phyloP scores from a whole-genome alignment of 352 stramenopile species.

The Globisporangium solare region DNA sequence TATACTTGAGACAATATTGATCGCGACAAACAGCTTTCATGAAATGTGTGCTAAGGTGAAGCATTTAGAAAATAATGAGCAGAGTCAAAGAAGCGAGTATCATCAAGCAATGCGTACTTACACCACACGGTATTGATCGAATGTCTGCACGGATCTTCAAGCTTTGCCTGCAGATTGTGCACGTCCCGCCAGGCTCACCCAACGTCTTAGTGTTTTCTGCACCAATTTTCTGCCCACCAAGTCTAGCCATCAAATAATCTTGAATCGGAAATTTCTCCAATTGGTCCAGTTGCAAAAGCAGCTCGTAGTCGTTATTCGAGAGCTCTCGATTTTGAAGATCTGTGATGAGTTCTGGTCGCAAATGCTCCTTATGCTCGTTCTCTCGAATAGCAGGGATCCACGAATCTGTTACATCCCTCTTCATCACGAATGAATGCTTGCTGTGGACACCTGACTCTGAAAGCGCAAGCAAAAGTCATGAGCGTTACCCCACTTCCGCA shows the following conservation, averaged over 20 bases:
- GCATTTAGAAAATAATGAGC: too few species aligned
- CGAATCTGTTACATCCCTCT: constrained; percentile 47
- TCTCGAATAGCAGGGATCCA: constrained; percentile 53
- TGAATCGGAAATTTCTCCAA: constrained; percentile 57
- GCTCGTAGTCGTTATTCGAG: constrained; percentile 81
- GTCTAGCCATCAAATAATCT: constrained; percentile 56
- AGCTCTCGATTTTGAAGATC: constrained; percentile 72
- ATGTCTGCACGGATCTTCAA: constrained; percentile 56
- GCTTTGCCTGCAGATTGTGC: constrained; percentile 56
- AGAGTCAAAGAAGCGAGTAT: too few species aligned
- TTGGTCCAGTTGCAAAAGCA: constrained; percentile 67
- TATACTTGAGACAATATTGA: constrained; percentile 65
- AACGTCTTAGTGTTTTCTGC: constrained; percentile 51
- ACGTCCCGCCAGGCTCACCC: constrained; percentile 29
- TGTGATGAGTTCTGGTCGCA: constrained; percentile 27
- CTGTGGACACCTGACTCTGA: constrained; percentile 53
- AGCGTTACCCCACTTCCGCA: too few species aligned
- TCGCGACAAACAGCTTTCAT: constrained; percentile 71
- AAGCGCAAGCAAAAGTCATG: neutral
- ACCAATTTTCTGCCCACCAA: constrained; percentile 38
- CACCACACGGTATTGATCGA: constrained; percentile 44
- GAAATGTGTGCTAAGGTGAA: constrained; percentile 53
- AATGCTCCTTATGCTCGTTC: constrained; percentile 17
- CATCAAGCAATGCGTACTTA: constrained; percentile 15
- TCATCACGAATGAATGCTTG: constrained; percentile 73